Percentiles rank a stretch among this genome's conserved stretches.
phyloP scores from a whole-genome alignment of 2,329 filamentous ascomycete species.

The Calonectria hawksworthii region DNA sequence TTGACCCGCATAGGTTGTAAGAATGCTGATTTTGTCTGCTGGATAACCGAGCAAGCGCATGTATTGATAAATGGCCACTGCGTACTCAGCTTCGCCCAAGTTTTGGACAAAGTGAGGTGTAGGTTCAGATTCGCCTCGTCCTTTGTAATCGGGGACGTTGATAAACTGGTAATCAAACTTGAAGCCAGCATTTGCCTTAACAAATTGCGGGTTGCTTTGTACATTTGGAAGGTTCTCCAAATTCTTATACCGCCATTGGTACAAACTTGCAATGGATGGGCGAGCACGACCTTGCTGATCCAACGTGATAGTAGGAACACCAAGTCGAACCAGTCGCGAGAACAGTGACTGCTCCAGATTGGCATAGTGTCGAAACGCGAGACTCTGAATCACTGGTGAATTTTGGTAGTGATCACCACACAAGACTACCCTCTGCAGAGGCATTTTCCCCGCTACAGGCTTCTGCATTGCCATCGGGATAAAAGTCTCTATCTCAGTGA shows the following conservation, averaged over 20 bases:
- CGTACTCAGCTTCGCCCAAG: slow-evolving; percentile 95
- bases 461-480: slow-evolving; percentile 95
- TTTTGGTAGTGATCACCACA: slow-evolving; percentile 98
- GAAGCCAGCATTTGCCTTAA: slow-evolving; percentile 90
- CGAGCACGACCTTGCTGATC: slow-evolving; percentile 95
- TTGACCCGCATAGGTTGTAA: slow-evolving; percentile 95
- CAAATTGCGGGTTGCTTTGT: slow-evolving; percentile 77
- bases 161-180: slow-evolving; percentile 97
- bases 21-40: slow-evolving; percentile 84
- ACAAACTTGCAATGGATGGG: slow-evolving; percentile 87
- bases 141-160: slow-evolving; percentile 94
- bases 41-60: slow-evolving; percentile 97
- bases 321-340: slow-evolving; percentile 88
- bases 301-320: slow-evolving; percentile 90
- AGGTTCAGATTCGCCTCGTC: slow-evolving; percentile 88
- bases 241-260: slow-evolving; percentile 91
- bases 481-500: slow-evolving; percentile 97
- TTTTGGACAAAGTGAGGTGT: slow-evolving; percentile 97
- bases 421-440: slow-evolving; percentile 88
- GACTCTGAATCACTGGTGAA: slow-evolving; percentile 93
- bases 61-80: slow-evolving; percentile 95
- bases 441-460: slow-evolving; percentile 78
- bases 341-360: slow-evolving; percentile 98
- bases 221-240: slow-evolving; percentile 86
- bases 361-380: slow-evolving; percentile 94